Percentiles rank a stretch among this genome's conserved stretches.
These are phyloP conservation scores for Tillandsia leiboldiana DNA, from an alignment of 176 grass and related monocot genomes.

Conservation along the genomic window DNA sequence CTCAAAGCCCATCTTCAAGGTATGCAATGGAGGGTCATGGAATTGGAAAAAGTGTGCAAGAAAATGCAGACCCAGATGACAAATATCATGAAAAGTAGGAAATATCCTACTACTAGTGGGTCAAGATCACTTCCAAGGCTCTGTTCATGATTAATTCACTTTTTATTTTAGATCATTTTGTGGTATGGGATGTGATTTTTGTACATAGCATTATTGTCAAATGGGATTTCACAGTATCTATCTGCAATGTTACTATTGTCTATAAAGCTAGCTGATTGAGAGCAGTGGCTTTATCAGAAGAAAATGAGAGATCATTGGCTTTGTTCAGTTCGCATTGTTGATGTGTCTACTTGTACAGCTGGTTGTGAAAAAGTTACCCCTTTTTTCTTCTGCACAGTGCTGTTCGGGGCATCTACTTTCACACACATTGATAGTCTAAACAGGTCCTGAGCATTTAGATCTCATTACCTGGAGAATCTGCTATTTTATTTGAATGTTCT, in stretches of 20 bases:
- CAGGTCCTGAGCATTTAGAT: too few relatives aligned
- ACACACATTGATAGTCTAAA: background rate
- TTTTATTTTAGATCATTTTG: background rate
- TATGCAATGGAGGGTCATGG: constrained; percentile 82
- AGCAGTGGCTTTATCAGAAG: background rate
- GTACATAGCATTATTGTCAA: constrained; percentile 29
- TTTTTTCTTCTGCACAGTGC: background rate
- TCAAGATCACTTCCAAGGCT: constrained; percentile 77
- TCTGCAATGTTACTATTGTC: constrained; percentile 7
- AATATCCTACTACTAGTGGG: background rate
- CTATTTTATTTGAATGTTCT: too few relatives aligned
- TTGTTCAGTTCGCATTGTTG: background rate
- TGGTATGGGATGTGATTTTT: background rate
- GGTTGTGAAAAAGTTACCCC: background rate
- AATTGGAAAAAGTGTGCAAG: constrained; percentile 79
- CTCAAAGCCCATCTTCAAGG: constrained; percentile 68
- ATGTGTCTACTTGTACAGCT: background rate
- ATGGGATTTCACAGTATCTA: constrained; percentile 6
- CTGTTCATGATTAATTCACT: constrained; percentile 59
- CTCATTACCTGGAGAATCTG: too few relatives aligned
- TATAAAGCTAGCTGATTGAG: constrained; percentile 2
- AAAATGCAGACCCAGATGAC: constrained; percentile 81
- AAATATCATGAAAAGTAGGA: constrained; percentile 52
- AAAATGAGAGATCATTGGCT: background rate
- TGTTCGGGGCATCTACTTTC: background rate